A percentile compares a stretch with the other conserved stretches of the same genome.
These are phyloP conservation scores for Solanum chaucha DNA, from an alignment of 257 asterid species.

Conservation along the genomic window DNA sequence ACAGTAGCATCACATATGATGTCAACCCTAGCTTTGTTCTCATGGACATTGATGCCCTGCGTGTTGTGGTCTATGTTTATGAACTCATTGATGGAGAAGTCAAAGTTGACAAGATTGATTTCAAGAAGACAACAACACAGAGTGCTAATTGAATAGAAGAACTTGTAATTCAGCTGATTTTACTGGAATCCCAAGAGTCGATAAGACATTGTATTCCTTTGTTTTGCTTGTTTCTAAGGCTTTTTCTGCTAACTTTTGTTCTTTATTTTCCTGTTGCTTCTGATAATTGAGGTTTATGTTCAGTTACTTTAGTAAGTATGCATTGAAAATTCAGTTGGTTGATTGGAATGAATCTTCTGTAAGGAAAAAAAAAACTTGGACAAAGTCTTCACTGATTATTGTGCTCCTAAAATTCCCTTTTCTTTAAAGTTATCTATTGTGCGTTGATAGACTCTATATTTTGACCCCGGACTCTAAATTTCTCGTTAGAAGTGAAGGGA, in stretches of 20 bases:
- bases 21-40: slow-evolving; percentile 96
- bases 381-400: not conserved
- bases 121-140: slow-evolving; percentile 70
- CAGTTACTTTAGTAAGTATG: not conserved
- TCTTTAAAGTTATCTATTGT: not conserved
- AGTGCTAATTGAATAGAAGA: slow-evolving; percentile 1
- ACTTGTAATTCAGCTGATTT: not conserved
- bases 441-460: not conserved
- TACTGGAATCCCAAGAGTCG: not conserved
- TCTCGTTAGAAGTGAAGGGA: no score
- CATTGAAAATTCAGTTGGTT: not conserved
- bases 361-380: not conserved
- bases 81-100: slow-evolving; percentile 97
- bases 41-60: slow-evolving; percentile 91
- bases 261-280: not conserved
- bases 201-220: not conserved
- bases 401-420: not conserved
- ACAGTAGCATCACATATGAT: slow-evolving; percentile 92
- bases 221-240: not conserved
- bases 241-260: not conserved
- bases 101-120: slow-evolving; percentile 96
- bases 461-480: no score
- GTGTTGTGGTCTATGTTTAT: slow-evolving; percentile 92
- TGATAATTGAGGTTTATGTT: not conserved
- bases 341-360: not conserved